These are phyloP conservation scores for Dendryphion nanum DNA, from an alignment of 2,329 filamentous ascomycete species.

Conservation along the genomic window DNA sequence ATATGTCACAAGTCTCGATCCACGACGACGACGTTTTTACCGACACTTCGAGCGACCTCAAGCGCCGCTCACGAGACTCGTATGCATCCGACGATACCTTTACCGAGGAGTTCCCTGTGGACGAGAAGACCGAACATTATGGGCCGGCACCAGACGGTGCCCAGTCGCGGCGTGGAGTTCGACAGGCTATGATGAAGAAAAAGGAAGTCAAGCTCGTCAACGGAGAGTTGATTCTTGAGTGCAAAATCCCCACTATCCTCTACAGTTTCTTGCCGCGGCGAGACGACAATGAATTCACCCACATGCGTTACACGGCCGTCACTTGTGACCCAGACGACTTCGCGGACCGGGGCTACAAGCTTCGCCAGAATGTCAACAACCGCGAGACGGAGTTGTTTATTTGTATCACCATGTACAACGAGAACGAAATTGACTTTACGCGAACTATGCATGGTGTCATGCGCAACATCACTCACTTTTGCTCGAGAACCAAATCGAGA, in stretches of 20 bases:
- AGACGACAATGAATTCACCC: slow-evolving; percentile 94
- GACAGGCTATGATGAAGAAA: slow-evolving; percentile 82
- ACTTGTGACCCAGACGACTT: slow-evolving; percentile 97
- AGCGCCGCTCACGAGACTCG: slow-evolving; percentile 62
- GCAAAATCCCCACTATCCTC: slow-evolving; percentile 97
- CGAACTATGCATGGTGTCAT: slow-evolving; percentile 98
- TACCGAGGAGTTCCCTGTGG: slow-evolving; percentile 45
- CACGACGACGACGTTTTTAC: slow-evolving; percentile 69
- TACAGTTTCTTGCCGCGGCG: slow-evolving; percentile 94
- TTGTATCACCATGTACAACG: slow-evolving; percentile 98
- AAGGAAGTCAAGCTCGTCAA: slow-evolving; percentile 97
- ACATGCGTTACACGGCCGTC: slow-evolving; percentile 98
- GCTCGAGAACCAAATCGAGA: slow-evolving; percentile 83
- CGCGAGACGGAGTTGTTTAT: slow-evolving; percentile 96
- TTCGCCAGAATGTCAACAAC: slow-evolving; percentile 84
- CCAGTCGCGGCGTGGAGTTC: slow-evolving; percentile 82
- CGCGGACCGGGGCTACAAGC: slow-evolving; percentile 80
- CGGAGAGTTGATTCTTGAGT: slow-evolving; percentile 94
- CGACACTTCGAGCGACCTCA: slow-evolving; percentile 56
- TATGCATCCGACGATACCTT: slow-evolving; percentile 62
- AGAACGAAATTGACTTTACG: slow-evolving; percentile 94
- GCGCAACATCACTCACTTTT: slow-evolving; percentile 97
- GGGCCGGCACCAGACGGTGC: slow-evolving; percentile 83
- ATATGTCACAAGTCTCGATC: slow-evolving; percentile 71
- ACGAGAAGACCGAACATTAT: slow-evolving; percentile 73